Evolutionary conservation across 2,329 filamentous ascomycete genomes (phyloP).

Genomic region (Pleurostoma richardsiae): DNA sequence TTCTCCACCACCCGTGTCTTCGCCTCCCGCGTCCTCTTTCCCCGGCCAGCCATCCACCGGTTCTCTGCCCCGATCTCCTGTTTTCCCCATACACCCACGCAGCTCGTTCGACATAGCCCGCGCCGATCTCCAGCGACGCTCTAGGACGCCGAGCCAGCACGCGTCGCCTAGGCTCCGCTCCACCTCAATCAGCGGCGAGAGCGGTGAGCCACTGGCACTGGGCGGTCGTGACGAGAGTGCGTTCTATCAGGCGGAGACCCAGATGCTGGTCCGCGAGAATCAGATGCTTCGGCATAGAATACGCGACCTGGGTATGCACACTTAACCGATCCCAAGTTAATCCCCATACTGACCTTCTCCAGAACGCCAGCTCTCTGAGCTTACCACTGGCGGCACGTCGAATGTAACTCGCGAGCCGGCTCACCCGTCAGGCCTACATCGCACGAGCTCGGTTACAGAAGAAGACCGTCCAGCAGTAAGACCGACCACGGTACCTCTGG

Average conservation of each 20-base stretch:
- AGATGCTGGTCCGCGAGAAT: slow-evolving; percentile 72
- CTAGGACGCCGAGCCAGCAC: slow-evolving; percentile 53
- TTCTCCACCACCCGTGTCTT: slow-evolving; percentile 1
- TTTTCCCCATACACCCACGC: slow-evolving; percentile 41
- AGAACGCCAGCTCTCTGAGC: slow-evolving; percentile 50
- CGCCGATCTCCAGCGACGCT: slow-evolving; percentile 50
- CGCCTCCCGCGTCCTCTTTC: slow-evolving; percentile 24
- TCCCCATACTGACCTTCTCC: slow-evolving; percentile 10
- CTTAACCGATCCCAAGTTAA: not conserved
- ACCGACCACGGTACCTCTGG: no score
- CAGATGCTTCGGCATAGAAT: slow-evolving; percentile 77
- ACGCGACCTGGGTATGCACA: slow-evolving; percentile 60
- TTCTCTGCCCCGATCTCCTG: slow-evolving; percentile 47
- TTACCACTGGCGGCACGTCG: slow-evolving; percentile 19
- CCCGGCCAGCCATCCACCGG: slow-evolving; percentile 28
- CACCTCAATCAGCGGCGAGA: slow-evolving; percentile 54
- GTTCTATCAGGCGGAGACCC: slow-evolving; percentile 79
- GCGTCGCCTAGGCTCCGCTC: slow-evolving; percentile 52
- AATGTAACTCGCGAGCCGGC: slow-evolving; percentile 39
- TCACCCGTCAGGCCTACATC: slow-evolving; percentile 27
- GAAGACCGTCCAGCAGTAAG: no score
- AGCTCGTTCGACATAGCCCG: slow-evolving; percentile 56
- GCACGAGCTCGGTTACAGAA: slow-evolving; percentile 16
- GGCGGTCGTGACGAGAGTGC: slow-evolving; percentile 68
- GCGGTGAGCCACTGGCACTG: slow-evolving; percentile 52